phyloP scores from a whole-genome alignment of 2,329 filamentous ascomycete species.

The Phyllosticta paracitricarpa region DNA sequence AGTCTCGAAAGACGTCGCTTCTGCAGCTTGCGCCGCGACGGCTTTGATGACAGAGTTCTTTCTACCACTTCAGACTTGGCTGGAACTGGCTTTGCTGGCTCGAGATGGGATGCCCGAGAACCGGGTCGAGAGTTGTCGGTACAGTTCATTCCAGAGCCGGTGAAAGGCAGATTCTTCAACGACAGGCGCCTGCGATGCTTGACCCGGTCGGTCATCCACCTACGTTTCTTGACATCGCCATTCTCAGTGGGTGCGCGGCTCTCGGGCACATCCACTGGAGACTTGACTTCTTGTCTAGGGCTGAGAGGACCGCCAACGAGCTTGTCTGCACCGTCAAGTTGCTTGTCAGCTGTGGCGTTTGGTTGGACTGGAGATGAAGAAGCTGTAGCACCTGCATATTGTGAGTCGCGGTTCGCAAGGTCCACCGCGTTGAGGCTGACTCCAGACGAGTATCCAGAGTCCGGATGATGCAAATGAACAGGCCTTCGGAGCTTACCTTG shows the following conservation, averaged over 20 bases:
- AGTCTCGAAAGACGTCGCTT: not conserved
- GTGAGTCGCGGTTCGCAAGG: not conserved
- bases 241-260: not conserved
- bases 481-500: constrained; percentile 2
- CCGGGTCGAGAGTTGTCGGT: not conserved
- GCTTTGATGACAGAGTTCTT: not conserved
- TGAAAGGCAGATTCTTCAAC: not conserved
- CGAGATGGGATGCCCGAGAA: not conserved
- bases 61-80: not conserved
- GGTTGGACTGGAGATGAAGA: not conserved
- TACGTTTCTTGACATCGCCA: not conserved
- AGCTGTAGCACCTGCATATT: not conserved
- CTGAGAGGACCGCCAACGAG: not conserved
- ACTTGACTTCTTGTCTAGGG: not conserved
- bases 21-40: not conserved
- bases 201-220: not conserved
- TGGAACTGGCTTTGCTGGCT: not conserved
- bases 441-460: constrained; percentile 32
- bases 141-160: not conserved
- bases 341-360: not conserved
- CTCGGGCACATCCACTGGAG: not conserved
- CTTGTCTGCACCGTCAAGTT: not conserved
- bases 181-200: not conserved
- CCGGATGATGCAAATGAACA: constrained; percentile 16
- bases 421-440: constrained; percentile 16